Evolutionary conservation across 2,329 filamentous ascomycete genomes (phyloP), one percentile per base, ranked within the genome.

Genomic region (Cordyceps cateniannulata): DNA sequence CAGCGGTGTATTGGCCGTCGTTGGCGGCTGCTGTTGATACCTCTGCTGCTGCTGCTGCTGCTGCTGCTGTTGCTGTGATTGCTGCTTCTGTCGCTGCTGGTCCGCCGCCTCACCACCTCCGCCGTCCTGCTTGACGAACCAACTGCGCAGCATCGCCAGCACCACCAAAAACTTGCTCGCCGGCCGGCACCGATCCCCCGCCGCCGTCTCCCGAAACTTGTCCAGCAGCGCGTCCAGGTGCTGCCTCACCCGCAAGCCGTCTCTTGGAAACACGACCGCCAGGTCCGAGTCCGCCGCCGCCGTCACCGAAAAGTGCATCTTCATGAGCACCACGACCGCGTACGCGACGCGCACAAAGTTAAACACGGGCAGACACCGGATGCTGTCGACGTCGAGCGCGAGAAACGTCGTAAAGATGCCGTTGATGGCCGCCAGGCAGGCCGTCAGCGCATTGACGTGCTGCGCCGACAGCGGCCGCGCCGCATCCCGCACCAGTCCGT

Each of bases 331-430:
- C 22, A 91, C 86, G 2, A 87, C 81, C 6, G 85, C 85, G 68
- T 90, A 91, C 12, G 87, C 84, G 20, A 90, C 84, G 29, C 89
- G 84, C 18, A 90, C 87, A 66, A 89, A 86, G 70, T 84, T 85
- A 68, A 89, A 86, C 3, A 89, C 86, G 20, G 89, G 88, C 10
- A 91, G 71, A 60, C 81, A 86, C 58, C 86, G 84, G 45, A 90
- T 77, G 45, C 77, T 78, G 4, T 76, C 71, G 16, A 84, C 71
- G 53, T 87, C 82, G 72, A 91, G 83, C 44, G 75, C 75, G 3
- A 87, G 71, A 60, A 92, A 89, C 0, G 81, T 80, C 24, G 86
- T 83, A 53, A 93, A 81, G 10, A 89, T 81, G 59, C 80, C 79
- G 66, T 91, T 85, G 45, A 88, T 85, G 38, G 87, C 85, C 1